Evolutionary conservation across 139 green algal genomes (phyloP), one percentile per base, ranked within the genome.

Genomic region (Ettlia oleoabundans): DNA sequence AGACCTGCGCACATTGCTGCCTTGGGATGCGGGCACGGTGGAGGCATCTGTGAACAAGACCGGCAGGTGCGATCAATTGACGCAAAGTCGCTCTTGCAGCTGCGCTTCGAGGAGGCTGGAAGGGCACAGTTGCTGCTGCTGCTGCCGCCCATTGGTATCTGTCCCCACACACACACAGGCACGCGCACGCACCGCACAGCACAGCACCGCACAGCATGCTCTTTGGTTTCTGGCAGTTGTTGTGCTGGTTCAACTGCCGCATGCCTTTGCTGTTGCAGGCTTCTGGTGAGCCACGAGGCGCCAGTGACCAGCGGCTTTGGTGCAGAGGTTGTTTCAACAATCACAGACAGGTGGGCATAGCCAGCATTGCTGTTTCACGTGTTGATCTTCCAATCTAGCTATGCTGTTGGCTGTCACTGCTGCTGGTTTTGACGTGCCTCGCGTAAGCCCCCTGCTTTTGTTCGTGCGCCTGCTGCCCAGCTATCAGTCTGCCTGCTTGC

Each of bases 271-370:
- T 75, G 67, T 42, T 47, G 33, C 26, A 83, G 93, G 30, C 86
- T 98, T 55, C 64, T 98, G 42, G 95, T 98, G 19, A 94, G 82
- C 62, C 96, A 98, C 81, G 96, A 98, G 89, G 96, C 96, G 24
- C 95, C 96, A 0, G 61, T 96, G 4, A 97, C 95, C 10, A 85
- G 82, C 65, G 94, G 95, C 0, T 97, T 98, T 90, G 95, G 92
- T 22, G 95, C 94, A 8, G 95, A 98, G 82, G 81, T 98, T 15
- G 91, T 91, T 3, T 89, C 95, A 0, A 83, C 76, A 7, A 91
- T 98, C n/a, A 79, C 88, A 21, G 85, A 90, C 76, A 71, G 75
- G 75, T 62, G 53, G 19, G 19, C 30, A 40, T 18, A 5, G 64
- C 32, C 30, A 19, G 30, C 26, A 32, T 2, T 3, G 26, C 8